A percentile compares a stretch with the other conserved stretches of the same genome.
Conservation (phyloP, 345 rosid species). For the Dovyalis caffra region DNA sequence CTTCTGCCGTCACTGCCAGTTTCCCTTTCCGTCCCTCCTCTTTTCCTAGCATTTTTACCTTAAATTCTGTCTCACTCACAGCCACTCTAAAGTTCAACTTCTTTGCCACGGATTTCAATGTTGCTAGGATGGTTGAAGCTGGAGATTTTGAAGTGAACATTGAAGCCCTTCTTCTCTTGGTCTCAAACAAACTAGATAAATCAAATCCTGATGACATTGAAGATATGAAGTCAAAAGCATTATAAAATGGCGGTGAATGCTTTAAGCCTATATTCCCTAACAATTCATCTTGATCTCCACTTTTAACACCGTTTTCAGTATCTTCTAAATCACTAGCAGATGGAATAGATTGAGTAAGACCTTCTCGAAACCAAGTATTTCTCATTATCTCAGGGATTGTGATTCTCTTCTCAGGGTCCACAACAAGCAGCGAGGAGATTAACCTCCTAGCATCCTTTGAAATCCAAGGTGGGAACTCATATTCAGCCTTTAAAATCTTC, state of each 20-base stretch:
- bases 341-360: not conserved
- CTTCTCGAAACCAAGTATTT: slow-evolving; percentile 14
- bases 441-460: slow-evolving; percentile 17
- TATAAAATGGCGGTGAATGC: slow-evolving; percentile 15
- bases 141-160: slow-evolving; percentile 19
- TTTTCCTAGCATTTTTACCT: slow-evolving; percentile 16
- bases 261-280: not conserved
- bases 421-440: slow-evolving; percentile 26
- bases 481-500: slow-evolving; percentile 32
- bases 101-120: slow-evolving; percentile 13
- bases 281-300: not conserved
- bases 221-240: slow-evolving; percentile 22
- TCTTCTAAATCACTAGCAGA: slow-evolving; percentile 13
- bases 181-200: slow-evolving; percentile 16
- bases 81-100: slow-evolving; percentile 13
- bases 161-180: slow-evolving; percentile 18
- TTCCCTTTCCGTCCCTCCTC: slow-evolving; percentile 40
- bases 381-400: slow-evolving; percentile 15
- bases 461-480: slow-evolving; percentile 24
- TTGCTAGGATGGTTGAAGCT: not conserved
- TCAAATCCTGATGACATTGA: slow-evolving; percentile 21
- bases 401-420: slow-evolving; percentile 19
- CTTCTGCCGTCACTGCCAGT: slow-evolving; percentile 25
- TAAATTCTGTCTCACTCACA: slow-evolving; percentile 1
- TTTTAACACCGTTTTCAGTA: not conserved